Base-by-base conservation (phyloP, 495 filamentous ascomycete species). In the Hypoxylon rickii region DNA sequence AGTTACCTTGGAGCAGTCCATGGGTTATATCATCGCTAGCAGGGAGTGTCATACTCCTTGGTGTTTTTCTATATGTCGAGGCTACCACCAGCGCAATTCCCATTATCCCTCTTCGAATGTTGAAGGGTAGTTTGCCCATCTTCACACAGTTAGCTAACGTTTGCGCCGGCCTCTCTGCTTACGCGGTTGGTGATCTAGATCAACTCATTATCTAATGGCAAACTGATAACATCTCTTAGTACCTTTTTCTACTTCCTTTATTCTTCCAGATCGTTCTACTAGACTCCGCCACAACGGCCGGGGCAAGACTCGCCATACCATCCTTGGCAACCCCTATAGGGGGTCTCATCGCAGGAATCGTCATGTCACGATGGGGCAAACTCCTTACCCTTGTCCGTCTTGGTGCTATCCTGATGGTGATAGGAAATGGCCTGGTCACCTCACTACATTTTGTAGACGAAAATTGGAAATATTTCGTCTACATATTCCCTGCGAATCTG, bases 301-400 rank as follows among this genome's bases (percentile, higher is more conserved):
- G 83, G 4, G 74, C 74, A 0, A 73, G 84, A 18, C 75, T 86
- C 11, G 79, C 79, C 0, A 81, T 87, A 17, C 84, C 85, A 4
- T 86, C 83, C 7, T 66, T 86, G 1, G 82, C 81, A 15, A 85
- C 82, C 0, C 84, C 83, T 2, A 71, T 86, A 13, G 83, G 84
- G 1, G 82, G 82, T 3, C 70, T 86, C 18, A 70, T 86, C 29
- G 78, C 84, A 1, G 84, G 84, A 1, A 67, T 85, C 29, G 74
- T 87, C 31, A 87, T 88, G 83, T 85, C 83, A 1, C 77, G 77
- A 21, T 86, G 82, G 81, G 83, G 83, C 0, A 81, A 77, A 49
- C 69, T 86, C 1, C 71, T 78, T 8, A 68, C 76, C 1, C 73
- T 86, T 3, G 79, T 88, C 4, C 77, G 81, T 0, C 47, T 67